Percentiles rank a stretch among this genome's conserved stretches.
phyloP scores from a whole-genome alignment of 1,139 yeast genomes.

The Kurtzmaniella quercitrusa region DNA sequence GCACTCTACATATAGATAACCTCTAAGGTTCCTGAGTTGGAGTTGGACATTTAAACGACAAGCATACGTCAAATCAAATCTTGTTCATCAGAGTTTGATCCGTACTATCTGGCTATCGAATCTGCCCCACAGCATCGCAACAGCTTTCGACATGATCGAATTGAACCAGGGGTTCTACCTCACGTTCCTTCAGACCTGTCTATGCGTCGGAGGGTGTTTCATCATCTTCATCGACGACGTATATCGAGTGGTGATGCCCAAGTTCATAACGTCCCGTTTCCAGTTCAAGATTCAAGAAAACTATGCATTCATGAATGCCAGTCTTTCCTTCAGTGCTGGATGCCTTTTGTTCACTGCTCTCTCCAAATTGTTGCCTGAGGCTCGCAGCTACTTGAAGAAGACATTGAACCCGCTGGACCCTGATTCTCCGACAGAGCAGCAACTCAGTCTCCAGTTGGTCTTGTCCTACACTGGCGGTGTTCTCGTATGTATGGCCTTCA shows the following conservation, averaged over 20 bases:
- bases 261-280: conserved; percentile 31
- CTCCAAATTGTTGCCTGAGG: conserved; percentile 68
- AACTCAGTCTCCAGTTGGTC: conserved; percentile 36
- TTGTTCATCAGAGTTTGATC: background rate
- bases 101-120: background rate
- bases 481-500: conserved; percentile 52
- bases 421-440: conserved; percentile 6
- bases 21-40: background rate
- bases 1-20: background rate
- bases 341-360: conserved; percentile 73
- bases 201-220: conserved; percentile 58
- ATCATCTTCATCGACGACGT: conserved; percentile 50
- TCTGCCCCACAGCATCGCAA: background rate
- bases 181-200: conserved; percentile 49
- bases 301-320: conserved; percentile 56
- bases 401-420: conserved; percentile 7
- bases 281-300: conserved; percentile 58
- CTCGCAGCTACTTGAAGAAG: conserved; percentile 33
- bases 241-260: conserved; percentile 38
- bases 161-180: conserved; percentile 50
- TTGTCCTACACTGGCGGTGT: conserved; percentile 58
- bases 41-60: background rate
- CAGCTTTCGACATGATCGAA: background rate
- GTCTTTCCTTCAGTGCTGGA: conserved; percentile 74
- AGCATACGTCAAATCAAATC: background rate